Evolutionary conservation across 495 filamentous ascomycete species (phyloP).

Genomic region (Lasiosphaeriaceae sp.): DNA sequence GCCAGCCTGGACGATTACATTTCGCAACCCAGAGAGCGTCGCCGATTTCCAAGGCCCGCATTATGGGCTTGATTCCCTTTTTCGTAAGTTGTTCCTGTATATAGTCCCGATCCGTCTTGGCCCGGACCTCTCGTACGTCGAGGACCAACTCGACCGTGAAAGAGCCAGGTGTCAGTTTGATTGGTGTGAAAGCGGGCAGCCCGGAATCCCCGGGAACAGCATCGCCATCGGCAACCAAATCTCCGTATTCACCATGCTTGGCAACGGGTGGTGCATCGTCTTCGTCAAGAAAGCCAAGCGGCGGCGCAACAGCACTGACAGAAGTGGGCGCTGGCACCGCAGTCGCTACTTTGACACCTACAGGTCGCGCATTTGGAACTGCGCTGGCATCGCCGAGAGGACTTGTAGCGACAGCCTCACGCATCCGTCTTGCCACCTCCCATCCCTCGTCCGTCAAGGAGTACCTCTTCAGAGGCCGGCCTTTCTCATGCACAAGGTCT

Average conservation of each 20-base stretch:
- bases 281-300: constrained; percentile 4
- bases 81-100: constrained; percentile 69
- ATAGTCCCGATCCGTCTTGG: constrained; percentile 75
- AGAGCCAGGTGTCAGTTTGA: constrained; percentile 55
- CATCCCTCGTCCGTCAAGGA: constrained; percentile 73
- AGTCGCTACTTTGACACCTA: neutral
- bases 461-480: constrained; percentile 66
- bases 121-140: constrained; percentile 73
- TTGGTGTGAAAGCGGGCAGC: constrained; percentile 54
- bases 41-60: constrained; percentile 66
- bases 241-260: constrained; percentile 16
- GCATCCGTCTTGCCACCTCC: constrained; percentile 69
- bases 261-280: constrained; percentile 6
- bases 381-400: neutral
- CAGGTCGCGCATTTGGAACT: neutral
- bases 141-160: constrained; percentile 74
- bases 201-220: constrained; percentile 23
- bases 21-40: constrained; percentile 82
- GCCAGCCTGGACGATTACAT: constrained; percentile 53
- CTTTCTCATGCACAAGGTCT: constrained; percentile 69
- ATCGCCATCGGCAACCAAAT: constrained; percentile 42
- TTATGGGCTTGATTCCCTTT: constrained; percentile 60
- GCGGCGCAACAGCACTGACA: neutral
- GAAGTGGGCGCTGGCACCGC: neutral
- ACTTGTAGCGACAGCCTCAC: constrained; percentile 25